phyloP scores from a whole-genome alignment of 768 basidiomycete genomes.

The Gloeopeniophorella convolvens region DNA sequence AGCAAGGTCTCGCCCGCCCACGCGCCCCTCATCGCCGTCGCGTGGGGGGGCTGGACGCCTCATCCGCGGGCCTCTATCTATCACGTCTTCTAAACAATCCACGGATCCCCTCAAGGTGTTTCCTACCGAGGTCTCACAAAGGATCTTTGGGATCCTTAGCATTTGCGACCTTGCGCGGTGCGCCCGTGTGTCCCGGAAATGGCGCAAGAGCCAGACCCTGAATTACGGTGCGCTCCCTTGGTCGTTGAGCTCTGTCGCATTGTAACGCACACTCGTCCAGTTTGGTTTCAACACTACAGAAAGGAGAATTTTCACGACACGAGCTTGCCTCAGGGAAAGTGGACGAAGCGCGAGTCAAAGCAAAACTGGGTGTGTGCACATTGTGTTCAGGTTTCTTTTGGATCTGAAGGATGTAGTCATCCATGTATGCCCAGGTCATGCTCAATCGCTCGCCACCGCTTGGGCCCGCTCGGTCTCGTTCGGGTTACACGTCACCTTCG shows the following conservation, averaged over 20 bases:
- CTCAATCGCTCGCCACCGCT: slow-evolving; percentile 31
- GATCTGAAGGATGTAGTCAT: neutral
- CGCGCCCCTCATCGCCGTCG: slow-evolving; percentile 43
- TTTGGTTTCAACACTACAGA: slow-evolving; percentile 92
- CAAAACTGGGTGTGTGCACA: slow-evolving; percentile 68
- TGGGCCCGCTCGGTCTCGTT: slow-evolving; percentile 31
- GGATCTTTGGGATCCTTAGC: slow-evolving; percentile 60
- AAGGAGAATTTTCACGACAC: slow-evolving; percentile 83
- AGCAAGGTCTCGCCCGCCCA: slow-evolving; percentile 40
- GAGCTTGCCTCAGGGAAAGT: slow-evolving; percentile 73
- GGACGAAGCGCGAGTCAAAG: slow-evolving; percentile 92
- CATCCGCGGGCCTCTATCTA: slow-evolving; percentile 43
- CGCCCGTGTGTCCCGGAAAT: slow-evolving; percentile 76
- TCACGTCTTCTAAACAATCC: slow-evolving; percentile 26
- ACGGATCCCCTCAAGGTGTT: slow-evolving; percentile 62
- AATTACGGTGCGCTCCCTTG: slow-evolving; percentile 64
- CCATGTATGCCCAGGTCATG: slow-evolving; percentile 13
- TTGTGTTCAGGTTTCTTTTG: neutral
- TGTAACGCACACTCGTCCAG: slow-evolving; percentile 34
- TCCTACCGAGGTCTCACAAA: slow-evolving; percentile 77
- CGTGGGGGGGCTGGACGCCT: slow-evolving; percentile 38
- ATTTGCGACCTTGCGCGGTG: slow-evolving; percentile 68
- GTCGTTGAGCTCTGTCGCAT: neutral
- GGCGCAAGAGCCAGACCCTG: slow-evolving; percentile 82
- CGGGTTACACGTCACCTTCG: slow-evolving; percentile 44